Percentiles rank a stretch among this genome's conserved stretches.
Conservation (phyloP, 352 stramenopile species). For the Pelagophyceae sp. region DNA sequence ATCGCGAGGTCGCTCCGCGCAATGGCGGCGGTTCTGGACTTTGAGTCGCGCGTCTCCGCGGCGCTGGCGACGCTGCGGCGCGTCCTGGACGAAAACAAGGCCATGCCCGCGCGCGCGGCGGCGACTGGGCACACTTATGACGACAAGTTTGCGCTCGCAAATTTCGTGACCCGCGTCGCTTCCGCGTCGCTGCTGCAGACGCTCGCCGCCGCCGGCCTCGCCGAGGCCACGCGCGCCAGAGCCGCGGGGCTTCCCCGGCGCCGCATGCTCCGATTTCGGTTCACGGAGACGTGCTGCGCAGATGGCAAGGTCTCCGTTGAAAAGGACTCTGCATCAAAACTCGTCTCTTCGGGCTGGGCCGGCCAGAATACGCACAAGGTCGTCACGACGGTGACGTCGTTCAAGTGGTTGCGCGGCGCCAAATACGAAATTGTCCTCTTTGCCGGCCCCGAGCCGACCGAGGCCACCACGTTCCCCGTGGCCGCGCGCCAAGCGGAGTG, state of each 20-base stretch:
- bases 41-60: not conserved
- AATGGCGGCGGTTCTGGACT: too few relatives aligned
- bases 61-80: not conserved
- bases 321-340: not conserved
- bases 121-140: not conserved
- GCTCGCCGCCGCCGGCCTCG: not conserved
- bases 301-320: not conserved
- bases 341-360: not conserved
- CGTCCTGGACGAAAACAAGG: not conserved
- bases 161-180: not conserved
- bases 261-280: not conserved
- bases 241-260: not conserved
- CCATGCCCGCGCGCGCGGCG: not conserved
- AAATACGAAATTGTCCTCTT: constrained; percentile 43
- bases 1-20: too few relatives aligned
- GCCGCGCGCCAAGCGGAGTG: constrained; percentile 27
- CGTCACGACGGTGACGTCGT: constrained; percentile 44
- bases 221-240: not conserved
- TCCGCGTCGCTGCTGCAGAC: not conserved
- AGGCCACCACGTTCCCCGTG: constrained; percentile 31
- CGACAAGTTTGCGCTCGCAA: constrained; percentile 9
- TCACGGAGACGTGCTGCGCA: not conserved
- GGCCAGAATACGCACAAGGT: constrained; percentile 27
- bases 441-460: constrained; percentile 32
- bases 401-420: constrained; percentile 42